Evolutionary conservation across 1,284 basidiomycete species (phyloP).

Genomic region (Fomitopsis schrenkii): DNA sequence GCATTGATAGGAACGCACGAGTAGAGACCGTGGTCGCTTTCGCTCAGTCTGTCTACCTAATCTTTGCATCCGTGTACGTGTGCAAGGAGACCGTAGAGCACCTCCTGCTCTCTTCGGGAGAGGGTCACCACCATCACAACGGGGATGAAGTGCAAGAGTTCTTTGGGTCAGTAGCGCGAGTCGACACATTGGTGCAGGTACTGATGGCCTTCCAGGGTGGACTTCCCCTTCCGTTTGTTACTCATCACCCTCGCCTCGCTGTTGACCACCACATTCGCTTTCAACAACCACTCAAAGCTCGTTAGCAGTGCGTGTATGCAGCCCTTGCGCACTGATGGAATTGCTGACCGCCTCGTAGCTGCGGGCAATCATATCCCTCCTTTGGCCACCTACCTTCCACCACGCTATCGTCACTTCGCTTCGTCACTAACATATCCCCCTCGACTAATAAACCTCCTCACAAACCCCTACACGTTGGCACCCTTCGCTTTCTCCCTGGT

Average conservation of each 20-base stretch:
- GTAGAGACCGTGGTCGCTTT: conserved; percentile 80
- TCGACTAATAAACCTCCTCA: conserved; percentile 36
- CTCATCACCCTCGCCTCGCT: conserved; percentile 55
- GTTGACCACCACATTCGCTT: conserved; percentile 47
- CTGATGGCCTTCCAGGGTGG: conserved; percentile 42
- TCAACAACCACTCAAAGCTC: conserved; percentile 66
- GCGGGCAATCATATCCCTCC: conserved; percentile 53
- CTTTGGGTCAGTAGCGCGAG: conserved; percentile 32
- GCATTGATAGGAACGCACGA: conserved; percentile 56
- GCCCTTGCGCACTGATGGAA: not conserved
- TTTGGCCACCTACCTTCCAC: conserved; percentile 38
- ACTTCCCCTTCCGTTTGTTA: conserved; percentile 64
- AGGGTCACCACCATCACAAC: conserved; percentile 63
- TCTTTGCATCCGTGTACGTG: conserved; percentile 89
- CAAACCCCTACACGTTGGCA: conserved; percentile 48
- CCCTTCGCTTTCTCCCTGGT: conserved; percentile 39
- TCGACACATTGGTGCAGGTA: not conserved
- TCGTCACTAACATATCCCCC: conserved; percentile 32
- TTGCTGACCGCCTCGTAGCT: conserved; percentile 30
- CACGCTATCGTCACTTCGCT: conserved; percentile 33
- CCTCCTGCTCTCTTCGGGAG: conserved; percentile 60
- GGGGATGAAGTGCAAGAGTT: conserved; percentile 39
- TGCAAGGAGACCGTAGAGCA: conserved; percentile 93
- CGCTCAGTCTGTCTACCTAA: conserved; percentile 83
- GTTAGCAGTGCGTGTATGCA: conserved; percentile 51